A percentile compares a stretch with the other conserved stretches of the same genome.
phyloP scores from a whole-genome alignment of 140 eudicot genomes.

The Oenanthe javanica region DNA sequence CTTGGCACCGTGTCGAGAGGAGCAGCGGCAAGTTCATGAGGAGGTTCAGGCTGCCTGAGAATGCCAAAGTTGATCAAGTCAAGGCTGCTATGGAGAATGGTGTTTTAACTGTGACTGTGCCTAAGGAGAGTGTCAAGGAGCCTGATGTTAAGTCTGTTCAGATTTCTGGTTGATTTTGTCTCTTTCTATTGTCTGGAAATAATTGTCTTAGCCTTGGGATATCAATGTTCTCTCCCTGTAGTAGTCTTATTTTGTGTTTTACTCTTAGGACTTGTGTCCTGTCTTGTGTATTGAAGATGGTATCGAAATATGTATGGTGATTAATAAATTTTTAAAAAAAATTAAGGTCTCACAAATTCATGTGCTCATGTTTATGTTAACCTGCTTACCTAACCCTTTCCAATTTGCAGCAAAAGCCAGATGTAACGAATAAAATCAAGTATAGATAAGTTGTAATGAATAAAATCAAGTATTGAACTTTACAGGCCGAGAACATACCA shows the following conservation, averaged over 20 bases:
- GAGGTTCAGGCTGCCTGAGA: constrained; percentile 53
- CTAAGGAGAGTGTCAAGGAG: constrained; percentile 38
- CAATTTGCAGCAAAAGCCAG: neutral
- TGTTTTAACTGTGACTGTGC: constrained; percentile 48
- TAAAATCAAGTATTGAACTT: neutral
- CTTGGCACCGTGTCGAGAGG: constrained; percentile 60
- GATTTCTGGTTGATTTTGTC: constrained; percentile 34
- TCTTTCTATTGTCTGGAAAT: neutral
- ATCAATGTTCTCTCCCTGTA: neutral
- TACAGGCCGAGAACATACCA: neutral
- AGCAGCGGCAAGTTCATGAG: constrained; percentile 59
- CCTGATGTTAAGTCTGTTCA: constrained; percentile 40
- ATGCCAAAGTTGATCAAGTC: constrained; percentile 45
- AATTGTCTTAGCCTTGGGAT: neutral
- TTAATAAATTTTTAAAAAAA: neutral
- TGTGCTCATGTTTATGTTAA: neutral
- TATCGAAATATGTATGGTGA: neutral
- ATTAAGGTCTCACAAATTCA: neutral
- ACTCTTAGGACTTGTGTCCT: neutral
- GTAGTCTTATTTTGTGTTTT: neutral
- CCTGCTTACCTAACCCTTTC: too few relatives aligned
- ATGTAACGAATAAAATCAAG: neutral
- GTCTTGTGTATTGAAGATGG: neutral
- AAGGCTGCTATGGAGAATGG: constrained; percentile 61
- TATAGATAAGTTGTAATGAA: neutral